Conservation (phyloP, 768 basidiomycete species). For the Tricholoma bakamatsutake region DNA sequence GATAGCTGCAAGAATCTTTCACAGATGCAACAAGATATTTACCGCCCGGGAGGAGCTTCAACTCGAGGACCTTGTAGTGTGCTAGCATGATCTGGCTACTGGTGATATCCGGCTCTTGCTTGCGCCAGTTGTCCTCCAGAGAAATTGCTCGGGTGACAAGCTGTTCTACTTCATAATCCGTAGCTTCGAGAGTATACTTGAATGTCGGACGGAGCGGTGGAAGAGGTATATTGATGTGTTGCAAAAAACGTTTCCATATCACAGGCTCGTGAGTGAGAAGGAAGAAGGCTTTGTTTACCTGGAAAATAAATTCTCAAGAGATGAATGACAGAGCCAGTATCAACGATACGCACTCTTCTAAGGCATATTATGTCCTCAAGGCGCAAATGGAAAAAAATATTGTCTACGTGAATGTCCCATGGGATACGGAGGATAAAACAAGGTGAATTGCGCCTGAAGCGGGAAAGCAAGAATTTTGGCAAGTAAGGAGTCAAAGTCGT, state of each 20-base stretch:
- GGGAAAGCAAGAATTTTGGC: slow-evolving; percentile 17
- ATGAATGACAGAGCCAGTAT: neutral
- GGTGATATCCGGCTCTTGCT: slow-evolving; percentile 29
- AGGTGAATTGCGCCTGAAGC: slow-evolving; percentile 10
- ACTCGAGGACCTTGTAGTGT: slow-evolving; percentile 38
- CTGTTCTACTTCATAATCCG: slow-evolving; percentile 46
- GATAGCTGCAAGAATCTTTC: slow-evolving; percentile 34
- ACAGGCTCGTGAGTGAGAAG: slow-evolving; percentile 60
- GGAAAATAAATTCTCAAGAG: neutral
- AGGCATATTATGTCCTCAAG: slow-evolving; percentile 44
- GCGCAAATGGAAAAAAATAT: slow-evolving; percentile 34
- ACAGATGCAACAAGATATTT: slow-evolving; percentile 63
- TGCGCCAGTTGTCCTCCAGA: slow-evolving; percentile 55
- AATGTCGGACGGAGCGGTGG: slow-evolving; percentile 58
- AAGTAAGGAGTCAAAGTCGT: slow-evolving; percentile 8
- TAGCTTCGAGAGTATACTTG: slow-evolving; percentile 32
- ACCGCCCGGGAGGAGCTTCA: slow-evolving; percentile 60
- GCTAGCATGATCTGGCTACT: slow-evolving; percentile 20
- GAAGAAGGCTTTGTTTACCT: slow-evolving; percentile 59
- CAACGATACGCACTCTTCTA: slow-evolving; percentile 30
- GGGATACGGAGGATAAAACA: slow-evolving; percentile 27
- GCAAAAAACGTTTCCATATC: slow-evolving; percentile 64
- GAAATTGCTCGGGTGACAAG: slow-evolving; percentile 56
- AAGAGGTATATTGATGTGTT: slow-evolving; percentile 46
- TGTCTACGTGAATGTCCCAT: slow-evolving; percentile 37